These are phyloP conservation scores for Eucalyptus cladocalyx DNA, from an alignment of 345 rosid genomes.

Conservation along the genomic window DNA sequence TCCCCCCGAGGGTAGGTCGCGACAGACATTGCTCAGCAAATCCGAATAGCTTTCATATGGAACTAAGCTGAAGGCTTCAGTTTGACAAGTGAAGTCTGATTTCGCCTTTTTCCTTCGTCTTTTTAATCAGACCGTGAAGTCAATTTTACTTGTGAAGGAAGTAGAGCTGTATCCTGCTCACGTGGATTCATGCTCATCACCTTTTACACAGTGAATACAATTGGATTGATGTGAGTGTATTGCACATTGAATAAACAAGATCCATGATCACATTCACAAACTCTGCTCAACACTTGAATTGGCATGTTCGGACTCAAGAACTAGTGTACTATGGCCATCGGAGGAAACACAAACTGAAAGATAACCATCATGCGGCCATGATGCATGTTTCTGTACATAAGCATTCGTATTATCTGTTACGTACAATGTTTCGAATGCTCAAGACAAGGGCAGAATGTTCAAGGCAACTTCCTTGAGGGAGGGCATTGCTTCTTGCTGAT, in stretches of 20 bases:
- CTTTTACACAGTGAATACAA: background rate
- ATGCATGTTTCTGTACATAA: background rate
- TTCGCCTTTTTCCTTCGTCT: background rate
- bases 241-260: background rate
- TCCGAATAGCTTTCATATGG: background rate
- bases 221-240: background rate
- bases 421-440: background rate
- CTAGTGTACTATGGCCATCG: background rate
- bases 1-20: too few species aligned
- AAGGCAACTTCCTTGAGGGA: conserved; percentile 89
- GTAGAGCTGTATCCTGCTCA: background rate
- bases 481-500: conserved; percentile 82
- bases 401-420: background rate
- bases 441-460: conserved; percentile 64
- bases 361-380: background rate
- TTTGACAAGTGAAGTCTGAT: background rate
- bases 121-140: background rate
- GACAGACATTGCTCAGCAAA: background rate
- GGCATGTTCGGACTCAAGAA: background rate
- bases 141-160: background rate
- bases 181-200: background rate
- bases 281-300: background rate
- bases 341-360: background rate
- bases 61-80: background rate
- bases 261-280: background rate